Base-by-base conservation (phyloP, 257 asterid species). In the Solanum etuberosum region DNA sequence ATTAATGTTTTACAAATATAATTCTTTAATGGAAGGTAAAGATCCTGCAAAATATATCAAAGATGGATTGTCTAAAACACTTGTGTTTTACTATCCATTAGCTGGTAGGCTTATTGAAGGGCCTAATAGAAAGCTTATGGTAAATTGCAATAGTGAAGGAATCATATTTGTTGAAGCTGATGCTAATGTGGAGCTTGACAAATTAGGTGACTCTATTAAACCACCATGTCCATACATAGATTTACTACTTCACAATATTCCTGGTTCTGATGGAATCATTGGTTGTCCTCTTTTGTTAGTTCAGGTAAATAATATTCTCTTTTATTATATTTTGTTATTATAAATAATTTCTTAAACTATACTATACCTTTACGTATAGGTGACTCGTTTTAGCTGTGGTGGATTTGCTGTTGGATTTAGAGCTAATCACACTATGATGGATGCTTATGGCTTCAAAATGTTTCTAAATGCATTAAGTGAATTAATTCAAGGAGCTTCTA, bases 371-470 rank as follows among this genome's bases (percentile, higher is more conserved):
- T 76, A 0, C 42, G 34, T 0, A 38, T 40, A 89, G 91, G 90
- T 89, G 18, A 89, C 91, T 5, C 78, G 87, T 7, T 86, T 89
- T 63, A 57, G 2, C 1, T 89, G 88, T 42, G 88, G 90, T 14
- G 90, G 90, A 54, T 87, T 85, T 87, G 37, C 21, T 20, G 40
- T 89, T n/a, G 89, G 86, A 31, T 77, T 87, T 29, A 14, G 54
- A 40, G 0, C 18, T 6, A 89, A 87, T 71, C 91, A 89, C 85
- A 78, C 91, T 2, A 77, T 87, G 87, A 34, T 72, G 21, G 91
- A 89, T 37, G 89, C 7, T 0, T 81, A 27, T 32, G 91, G 88
- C 15, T 0, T 78, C 0, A 57, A 18, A n/a, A 63, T 63, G 35
- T 89, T 87, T 82, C 32, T 87, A 27, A 81, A 37, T 42, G 81